Percentiles rank a stretch among this genome's conserved stretches.
Evolutionary conservation across 306 rosid genomes (phyloP).

Genomic region (Gastrolobium villosum): DNA sequence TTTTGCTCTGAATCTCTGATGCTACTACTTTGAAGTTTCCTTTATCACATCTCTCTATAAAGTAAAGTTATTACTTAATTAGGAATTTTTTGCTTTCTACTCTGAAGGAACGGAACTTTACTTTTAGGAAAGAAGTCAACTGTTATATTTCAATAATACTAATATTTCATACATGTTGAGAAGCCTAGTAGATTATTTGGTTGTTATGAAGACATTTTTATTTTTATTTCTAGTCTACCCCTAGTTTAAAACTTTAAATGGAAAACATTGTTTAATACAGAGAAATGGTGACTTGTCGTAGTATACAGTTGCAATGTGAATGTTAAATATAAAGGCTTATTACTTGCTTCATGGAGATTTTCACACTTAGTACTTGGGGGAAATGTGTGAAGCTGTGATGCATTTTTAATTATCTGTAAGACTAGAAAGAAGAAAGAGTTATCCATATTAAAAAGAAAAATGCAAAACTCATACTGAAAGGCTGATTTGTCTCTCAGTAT

Average conservation of each 20-base stretch:
- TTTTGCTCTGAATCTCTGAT: constrained; percentile 40
- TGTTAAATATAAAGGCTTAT: constrained; percentile 35
- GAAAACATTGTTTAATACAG: constrained; percentile 33
- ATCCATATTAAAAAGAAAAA: constrained; percentile 11
- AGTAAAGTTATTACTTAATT: constrained; percentile 35
- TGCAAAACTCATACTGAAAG: constrained; percentile 45
- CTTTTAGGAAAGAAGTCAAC: constrained; percentile 10
- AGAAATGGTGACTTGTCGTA: constrained; percentile 19
- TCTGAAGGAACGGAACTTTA: constrained; percentile 29
- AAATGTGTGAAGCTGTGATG: not conserved
- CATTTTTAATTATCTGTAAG: constrained; percentile 31
- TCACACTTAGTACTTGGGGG: constrained; percentile 22
- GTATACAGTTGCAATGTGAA: constrained; percentile 35
- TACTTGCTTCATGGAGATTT: constrained; percentile 31
- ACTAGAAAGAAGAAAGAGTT: constrained; percentile 14
- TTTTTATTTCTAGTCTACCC: constrained; percentile 35
- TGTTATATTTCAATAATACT: not conserved
- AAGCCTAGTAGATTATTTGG: constrained; percentile 37
- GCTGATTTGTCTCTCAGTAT: constrained; percentile 60
- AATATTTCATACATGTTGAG: constrained; percentile 31
- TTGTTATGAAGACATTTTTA: constrained; percentile 24
- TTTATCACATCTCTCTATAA: constrained; percentile 32
- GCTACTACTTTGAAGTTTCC: constrained; percentile 50
- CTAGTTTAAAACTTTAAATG: constrained; percentile 37
- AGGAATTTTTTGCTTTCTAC: constrained; percentile 38